These are phyloP conservation scores for Cytospora paraplurivora DNA, from an alignment of 2,329 filamentous ascomycete species.

Conservation along the genomic window DNA sequence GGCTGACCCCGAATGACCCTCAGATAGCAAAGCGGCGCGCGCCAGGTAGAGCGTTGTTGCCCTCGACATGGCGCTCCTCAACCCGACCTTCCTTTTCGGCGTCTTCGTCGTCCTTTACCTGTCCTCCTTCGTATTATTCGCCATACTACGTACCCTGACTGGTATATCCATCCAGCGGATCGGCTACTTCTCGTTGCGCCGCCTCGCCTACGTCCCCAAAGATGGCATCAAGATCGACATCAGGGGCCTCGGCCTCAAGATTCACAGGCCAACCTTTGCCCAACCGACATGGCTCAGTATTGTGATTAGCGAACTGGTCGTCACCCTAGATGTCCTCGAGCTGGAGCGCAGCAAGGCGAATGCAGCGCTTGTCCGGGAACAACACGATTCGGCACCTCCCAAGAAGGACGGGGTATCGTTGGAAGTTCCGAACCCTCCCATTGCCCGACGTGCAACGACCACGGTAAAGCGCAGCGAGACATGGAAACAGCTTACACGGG, in stretches of 20 bases:
- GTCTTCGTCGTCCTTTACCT: constrained; percentile 85
- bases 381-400: constrained; percentile 26
- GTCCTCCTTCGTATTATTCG: constrained; percentile 89
- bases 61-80: constrained; percentile 63
- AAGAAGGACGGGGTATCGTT: constrained; percentile 32
- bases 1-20: constrained; percentile 20
- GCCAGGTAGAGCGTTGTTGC: constrained; percentile 31
- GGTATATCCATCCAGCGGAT: constrained; percentile 95
- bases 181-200: constrained; percentile 87
- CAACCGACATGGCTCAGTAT: constrained; percentile 96
- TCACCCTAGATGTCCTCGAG: constrained; percentile 77
- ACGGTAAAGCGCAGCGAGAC: constrained; percentile 63
- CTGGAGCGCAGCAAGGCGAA: constrained; percentile 55
- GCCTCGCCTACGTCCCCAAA: constrained; percentile 84
- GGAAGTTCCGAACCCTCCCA: constrained; percentile 34
- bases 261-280: constrained; percentile 94
- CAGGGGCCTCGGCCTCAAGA: constrained; percentile 79
- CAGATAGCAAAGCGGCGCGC: constrained; percentile 29
- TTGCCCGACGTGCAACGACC: constrained; percentile 36
- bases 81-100: constrained; percentile 83
- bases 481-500: constrained; percentile 75
- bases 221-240: constrained; percentile 93
- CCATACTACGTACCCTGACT: constrained; percentile 86
- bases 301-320: constrained; percentile 79
- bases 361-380: constrained; percentile 37